Evolutionary conservation across 2,329 filamentous ascomycete genomes (phyloP).

Genomic region (Venturia aucupariae): DNA sequence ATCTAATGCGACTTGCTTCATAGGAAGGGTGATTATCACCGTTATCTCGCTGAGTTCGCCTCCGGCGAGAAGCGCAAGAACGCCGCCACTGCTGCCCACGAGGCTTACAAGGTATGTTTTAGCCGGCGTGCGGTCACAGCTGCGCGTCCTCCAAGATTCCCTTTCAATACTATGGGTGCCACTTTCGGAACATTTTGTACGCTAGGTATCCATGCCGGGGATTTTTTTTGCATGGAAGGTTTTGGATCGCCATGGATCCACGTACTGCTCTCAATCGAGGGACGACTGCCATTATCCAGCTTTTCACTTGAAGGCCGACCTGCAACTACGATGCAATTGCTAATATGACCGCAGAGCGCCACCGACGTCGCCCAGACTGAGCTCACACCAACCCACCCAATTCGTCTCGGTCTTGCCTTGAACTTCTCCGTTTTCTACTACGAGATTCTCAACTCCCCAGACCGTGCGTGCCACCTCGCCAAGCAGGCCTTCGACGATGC

Average conservation of each 20-base stretch:
- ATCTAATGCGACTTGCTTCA: constrained; percentile 17
- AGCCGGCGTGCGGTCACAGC: background rate
- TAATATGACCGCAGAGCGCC: constrained; percentile 56
- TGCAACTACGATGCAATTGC: background rate
- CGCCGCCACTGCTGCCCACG: constrained; percentile 76
- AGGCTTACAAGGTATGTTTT: constrained; percentile 85
- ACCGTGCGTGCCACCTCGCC: constrained; percentile 94
- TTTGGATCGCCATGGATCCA: background rate
- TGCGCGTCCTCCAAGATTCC: background rate
- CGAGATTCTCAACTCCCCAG: constrained; percentile 96
- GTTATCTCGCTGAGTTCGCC: constrained; percentile 88
- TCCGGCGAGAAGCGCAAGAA: constrained; percentile 86
- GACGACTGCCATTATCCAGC: constrained; percentile 15
- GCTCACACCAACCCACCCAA: constrained; percentile 93
- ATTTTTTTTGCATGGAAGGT: background rate
- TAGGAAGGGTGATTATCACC: constrained; percentile 97
- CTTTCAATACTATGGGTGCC: background rate
- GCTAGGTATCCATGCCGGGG: background rate
- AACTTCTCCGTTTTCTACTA: constrained; percentile 99
- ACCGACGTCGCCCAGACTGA: constrained; percentile 98
- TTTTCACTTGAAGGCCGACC: background rate
- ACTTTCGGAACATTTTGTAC: background rate
- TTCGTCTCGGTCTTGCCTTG: constrained; percentile 91
- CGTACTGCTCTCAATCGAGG: background rate
- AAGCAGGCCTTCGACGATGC: constrained; percentile 99